phyloP scores from a whole-genome alignment of 257 asterid genomes.

The Ballota nigra region DNA sequence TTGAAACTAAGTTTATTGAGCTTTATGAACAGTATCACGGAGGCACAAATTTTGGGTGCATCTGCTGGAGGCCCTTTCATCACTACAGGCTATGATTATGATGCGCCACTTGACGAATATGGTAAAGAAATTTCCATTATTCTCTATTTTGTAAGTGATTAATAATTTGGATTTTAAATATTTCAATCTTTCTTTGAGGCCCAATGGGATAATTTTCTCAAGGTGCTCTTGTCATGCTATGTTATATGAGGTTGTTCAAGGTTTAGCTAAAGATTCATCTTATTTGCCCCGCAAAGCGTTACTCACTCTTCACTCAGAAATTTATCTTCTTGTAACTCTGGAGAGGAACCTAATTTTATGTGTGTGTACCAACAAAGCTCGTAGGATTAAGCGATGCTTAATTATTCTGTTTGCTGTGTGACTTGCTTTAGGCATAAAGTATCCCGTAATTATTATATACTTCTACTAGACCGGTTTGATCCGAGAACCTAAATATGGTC shows the following conservation, averaged over 20 bases:
- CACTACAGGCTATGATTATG: slow-evolving; percentile 90
- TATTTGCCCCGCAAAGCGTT: background rate
- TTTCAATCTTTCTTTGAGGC: background rate
- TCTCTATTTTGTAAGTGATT: background rate
- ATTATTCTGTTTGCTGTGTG: background rate
- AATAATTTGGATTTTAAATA: background rate
- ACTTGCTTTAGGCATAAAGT: too few relatives aligned
- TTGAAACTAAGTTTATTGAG: slow-evolving; percentile 1
- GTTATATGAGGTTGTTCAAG: background rate
- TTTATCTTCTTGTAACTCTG: background rate
- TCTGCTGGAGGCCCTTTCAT: slow-evolving; percentile 94
- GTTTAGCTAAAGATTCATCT: background rate
- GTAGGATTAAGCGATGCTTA: background rate
- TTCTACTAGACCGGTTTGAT: slow-evolving; percentile 52
- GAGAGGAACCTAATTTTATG: slow-evolving; percentile 8
- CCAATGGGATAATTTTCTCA: background rate
- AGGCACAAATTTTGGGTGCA: slow-evolving; percentile 94
- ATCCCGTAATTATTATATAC: background rate
- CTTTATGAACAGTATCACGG: slow-evolving; percentile 65
- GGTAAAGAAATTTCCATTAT: slow-evolving; percentile 33
- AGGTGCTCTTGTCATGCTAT: background rate
- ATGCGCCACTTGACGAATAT: slow-evolving; percentile 92
- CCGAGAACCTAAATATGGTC: slow-evolving; percentile 87
- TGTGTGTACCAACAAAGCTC: background rate
- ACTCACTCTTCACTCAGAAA: background rate